Evolutionary conservation across 106 monocot species (phyloP), one percentile per base, ranked within the genome.

Genomic region (Dioscorea zingiberensis): DNA sequence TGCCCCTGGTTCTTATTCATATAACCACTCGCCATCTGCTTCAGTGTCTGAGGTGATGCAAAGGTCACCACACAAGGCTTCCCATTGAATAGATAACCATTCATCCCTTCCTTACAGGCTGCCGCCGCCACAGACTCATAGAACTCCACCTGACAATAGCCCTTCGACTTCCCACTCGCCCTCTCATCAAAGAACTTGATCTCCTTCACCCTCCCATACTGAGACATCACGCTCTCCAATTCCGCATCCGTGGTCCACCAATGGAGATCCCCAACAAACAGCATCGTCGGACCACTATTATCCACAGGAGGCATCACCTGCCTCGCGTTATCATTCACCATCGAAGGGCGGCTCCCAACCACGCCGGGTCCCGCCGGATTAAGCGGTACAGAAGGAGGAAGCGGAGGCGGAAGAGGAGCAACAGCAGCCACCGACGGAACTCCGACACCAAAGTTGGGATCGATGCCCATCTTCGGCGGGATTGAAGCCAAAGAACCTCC

Each of bases 161-260:
- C 88, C 25, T 88, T 88, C 18, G 88, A 88, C 55, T 88, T 88
- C 25, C 88, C 88, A 38, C 88, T 88, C 3, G 88, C 88, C 63
- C 81, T 72, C 70, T 88, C 88, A 30, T 88, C 88, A 27, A 78
- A 88, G 66, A 88, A 88, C 62, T 73, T 88, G 54, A 88, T 65
- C 66, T 88, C 88, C 51, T 81, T 88, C 57, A 88, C 78, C 53
- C 72, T 62, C 32, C 88, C 88, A 29, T 76, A 88, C 66, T 74
- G 78, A 25, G 67, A 78, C 28, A 75, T 51, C 70, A 66, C 76
- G 1, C 59, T 54, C 65, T 88, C 88, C 19, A 88, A 67, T 24
- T 88, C 84, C 0, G 88, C 78, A 64, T 88, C 88, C 21, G 88
- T 88, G 2, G 88, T 88, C 88, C 87, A 87, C 87, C 87, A 87